Base-by-base conservation (phyloP, 345 rosid genomes). In the Brassica carinata region DNA sequence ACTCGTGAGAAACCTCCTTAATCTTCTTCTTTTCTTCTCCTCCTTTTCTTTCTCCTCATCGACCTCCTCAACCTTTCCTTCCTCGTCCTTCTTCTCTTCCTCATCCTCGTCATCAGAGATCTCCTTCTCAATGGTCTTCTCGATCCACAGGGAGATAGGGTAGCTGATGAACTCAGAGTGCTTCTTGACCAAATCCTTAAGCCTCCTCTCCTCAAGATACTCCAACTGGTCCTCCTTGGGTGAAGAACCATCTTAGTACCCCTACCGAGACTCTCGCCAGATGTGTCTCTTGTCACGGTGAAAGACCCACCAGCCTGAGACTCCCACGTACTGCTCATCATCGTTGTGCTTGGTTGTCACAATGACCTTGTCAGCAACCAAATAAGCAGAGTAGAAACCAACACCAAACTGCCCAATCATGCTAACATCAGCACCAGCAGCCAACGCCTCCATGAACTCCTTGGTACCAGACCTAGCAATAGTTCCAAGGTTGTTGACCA, bases 151-250 rank as follows among this genome's bases (percentile, higher is more conserved):
- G 3, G 94, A 91, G 64, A 93, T 91, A 0, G 97, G 98, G 75
- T 93, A 93, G 81, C 94, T 91, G 10, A 93, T 93, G 85, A 93
- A 91, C 76, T 93, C 98, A n/a, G 98, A 93, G 78, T 93, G 98
- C 90, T 93, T 93, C 90, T 91, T 91, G 31, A 93, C 77, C 78
- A 93, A 80, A 77, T 93, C 98, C 90, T 93, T 93, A 10, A 93
- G 83, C 1, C 97, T 85, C 14, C 98, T 87, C 85, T 93, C 97
- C 85, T 93, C 98, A 17, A 93, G 91, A 78, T 91, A 93, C 87
- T 93, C 98, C 51, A 93, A 89, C 69, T 93, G 97, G 63, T 93
- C 98, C 7, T 91, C 98, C 85, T 91, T 93, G 1, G 94, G 87
- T 63, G 38, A 18, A 93, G 93, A 0, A 85, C 83, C 6, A 93